phyloP scores from a whole-genome alignment of 2,329 filamentous ascomycete genomes.

The Calonectria honghensis region DNA sequence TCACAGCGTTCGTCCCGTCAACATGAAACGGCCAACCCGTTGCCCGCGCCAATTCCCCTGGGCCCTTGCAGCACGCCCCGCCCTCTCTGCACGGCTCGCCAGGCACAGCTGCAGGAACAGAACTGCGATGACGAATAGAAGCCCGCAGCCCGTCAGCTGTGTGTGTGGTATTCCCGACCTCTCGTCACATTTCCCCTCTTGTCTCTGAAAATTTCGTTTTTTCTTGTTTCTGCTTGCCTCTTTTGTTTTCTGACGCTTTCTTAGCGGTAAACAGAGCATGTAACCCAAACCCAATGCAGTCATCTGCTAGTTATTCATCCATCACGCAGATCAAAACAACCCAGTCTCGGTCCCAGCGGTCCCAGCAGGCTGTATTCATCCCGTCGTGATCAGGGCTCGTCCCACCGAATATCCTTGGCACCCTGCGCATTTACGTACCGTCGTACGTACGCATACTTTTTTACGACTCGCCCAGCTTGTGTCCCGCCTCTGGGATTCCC shows the following conservation, averaged over 20 bases:
- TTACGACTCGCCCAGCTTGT: slow-evolving; percentile 19
- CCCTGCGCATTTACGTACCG: slow-evolving; percentile 26
- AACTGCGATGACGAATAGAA: slow-evolving; percentile 30
- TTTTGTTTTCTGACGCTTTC: background rate
- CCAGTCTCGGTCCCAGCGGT: background rate
- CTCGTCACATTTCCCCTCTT: background rate
- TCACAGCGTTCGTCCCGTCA: slow-evolving; percentile 30
- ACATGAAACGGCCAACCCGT: slow-evolving; percentile 34
- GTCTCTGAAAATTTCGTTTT: background rate
- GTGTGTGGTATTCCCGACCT: background rate
- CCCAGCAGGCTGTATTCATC: slow-evolving; percentile 8
- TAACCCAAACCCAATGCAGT: slow-evolving; percentile 24
- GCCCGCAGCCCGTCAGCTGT: background rate
- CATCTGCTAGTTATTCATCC: background rate
- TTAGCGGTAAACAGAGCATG: slow-evolving; percentile 1
- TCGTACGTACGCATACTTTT: slow-evolving; percentile 26
- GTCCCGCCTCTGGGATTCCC: slow-evolving; percentile 16
- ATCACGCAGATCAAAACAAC: background rate
- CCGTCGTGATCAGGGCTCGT: slow-evolving; percentile 13
- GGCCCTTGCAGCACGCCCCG: slow-evolving; percentile 32
- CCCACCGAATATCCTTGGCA: slow-evolving; percentile 18
- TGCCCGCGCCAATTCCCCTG: slow-evolving; percentile 32
- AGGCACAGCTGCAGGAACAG: slow-evolving; percentile 40
- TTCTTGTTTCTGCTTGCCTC: background rate
- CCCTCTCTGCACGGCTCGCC: slow-evolving; percentile 27